Percentiles rank a stretch among this genome's conserved stretches.
These are phyloP conservation scores for Nicotiana undulata DNA, from an alignment of 257 asterid species.

Conservation along the genomic window DNA sequence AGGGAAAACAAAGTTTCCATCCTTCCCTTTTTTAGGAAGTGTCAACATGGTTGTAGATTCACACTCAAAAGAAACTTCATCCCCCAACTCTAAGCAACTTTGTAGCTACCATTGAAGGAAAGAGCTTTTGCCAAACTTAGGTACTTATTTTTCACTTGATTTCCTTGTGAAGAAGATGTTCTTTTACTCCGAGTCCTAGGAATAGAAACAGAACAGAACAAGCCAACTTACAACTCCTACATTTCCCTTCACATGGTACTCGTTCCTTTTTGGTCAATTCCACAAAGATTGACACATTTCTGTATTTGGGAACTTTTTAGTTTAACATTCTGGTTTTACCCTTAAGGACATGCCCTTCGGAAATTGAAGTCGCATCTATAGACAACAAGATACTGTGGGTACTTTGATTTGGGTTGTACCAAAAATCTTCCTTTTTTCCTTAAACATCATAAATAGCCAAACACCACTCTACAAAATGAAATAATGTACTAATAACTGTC, in stretches of 20 bases:
- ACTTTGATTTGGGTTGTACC: background rate
- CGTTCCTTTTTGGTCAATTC: background rate
- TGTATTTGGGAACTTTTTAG: background rate
- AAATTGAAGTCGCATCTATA: background rate
- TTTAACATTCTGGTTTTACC: background rate
- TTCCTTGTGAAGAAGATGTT: background rate
- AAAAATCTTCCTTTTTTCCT: background rate
- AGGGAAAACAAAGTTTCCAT: background rate
- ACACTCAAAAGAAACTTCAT: background rate
- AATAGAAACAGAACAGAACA: background rate
- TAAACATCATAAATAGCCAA: background rate
- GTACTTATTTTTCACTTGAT: background rate
- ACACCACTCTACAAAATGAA: background rate
- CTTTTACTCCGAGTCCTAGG: background rate
- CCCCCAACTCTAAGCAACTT: background rate
- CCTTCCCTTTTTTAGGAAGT: background rate
- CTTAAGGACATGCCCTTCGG: background rate
- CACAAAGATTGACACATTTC: background rate
- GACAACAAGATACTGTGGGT: background rate
- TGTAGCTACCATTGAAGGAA: background rate
- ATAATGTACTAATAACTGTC: background rate
- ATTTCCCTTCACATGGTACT: background rate
- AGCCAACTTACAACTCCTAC: background rate
- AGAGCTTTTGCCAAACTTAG: background rate
- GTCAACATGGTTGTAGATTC: background rate